Evolutionary conservation across 2,329 filamentous ascomycete genomes (phyloP), one percentile per base, ranked within the genome.

Genomic region (Fusarium sulawesiense): DNA sequence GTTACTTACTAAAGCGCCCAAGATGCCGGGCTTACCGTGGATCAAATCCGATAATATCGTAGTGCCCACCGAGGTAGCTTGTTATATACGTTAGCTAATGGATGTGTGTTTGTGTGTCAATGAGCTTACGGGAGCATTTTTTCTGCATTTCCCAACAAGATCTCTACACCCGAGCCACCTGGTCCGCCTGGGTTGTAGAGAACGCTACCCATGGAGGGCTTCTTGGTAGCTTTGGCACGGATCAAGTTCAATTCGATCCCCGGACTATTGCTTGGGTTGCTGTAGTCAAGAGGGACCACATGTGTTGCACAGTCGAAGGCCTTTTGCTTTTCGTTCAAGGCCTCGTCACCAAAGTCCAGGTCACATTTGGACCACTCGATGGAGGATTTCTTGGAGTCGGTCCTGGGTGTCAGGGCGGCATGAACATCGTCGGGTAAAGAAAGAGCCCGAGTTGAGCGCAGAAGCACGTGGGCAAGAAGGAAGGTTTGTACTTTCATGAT

Each of bases 131-230:
- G 13, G 3, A 11, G 16, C 7, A 64, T 18, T 7, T 4, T 3
- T 0, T 3, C 18, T 1, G 40, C 62, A 1, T 3, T 3, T 2
- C 0, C 1, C 1, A 59, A 9, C 12, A 59, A 16, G 5, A 3
- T 4, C 7, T 73, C 68, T 4, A 72, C 32, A 2, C 67, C 68
- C 4, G 62, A 63, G 3, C 27, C 41, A 1, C 79, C 80, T 2
- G 80, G 80, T 0, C 80, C 80, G 10, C 80, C 80, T 23, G 80
- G 80, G 66, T 83, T 82, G 53, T 80, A 73, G 4, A 83, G 62
- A 40, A 83, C 79, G 45, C 76, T 81, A 4, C 81, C 80, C 29
- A 77, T 77, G 3, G 71, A 73, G 0, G 78, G 76, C 34, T 76
- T 45, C 8, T 73, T 73, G 3, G 69, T 56, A 1, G 81, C 79